Evolutionary conservation across 176 grass and related monocot species (phyloP), one percentile per base, ranked within the genome.

Genomic region (Oryza glumipatula): DNA sequence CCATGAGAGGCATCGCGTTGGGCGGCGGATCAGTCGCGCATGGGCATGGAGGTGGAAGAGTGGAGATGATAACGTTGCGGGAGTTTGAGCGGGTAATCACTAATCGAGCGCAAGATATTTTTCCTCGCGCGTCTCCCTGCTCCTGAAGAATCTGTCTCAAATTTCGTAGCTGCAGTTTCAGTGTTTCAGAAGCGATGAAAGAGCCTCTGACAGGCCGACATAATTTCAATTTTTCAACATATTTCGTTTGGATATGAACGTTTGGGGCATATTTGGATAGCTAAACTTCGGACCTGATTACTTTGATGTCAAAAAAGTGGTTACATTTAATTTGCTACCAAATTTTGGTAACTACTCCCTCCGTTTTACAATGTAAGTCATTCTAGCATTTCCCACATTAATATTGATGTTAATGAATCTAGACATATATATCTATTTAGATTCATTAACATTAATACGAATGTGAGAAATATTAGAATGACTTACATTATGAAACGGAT

Each of bases 1-100:
- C 77, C 84, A 91, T 90, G 81, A 91, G 65, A 79, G 86, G 87
- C 88, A 96, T 91, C 49, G 78, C 2, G 15, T 33, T 44, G 7
- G 46, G 9, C 3, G 64, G 41, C 0, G 48, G 15, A 11, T 56
- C 78, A 80, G 67, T 23, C 58, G 88, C 21, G 73, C 83, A 83
- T 83, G 52, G 79, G 86, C 41, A 58, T 43, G 54, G 38, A 26
- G 44, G 33, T n/a, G 48, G 33, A 4, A 49, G 47, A 58, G 54
- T 70, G 81, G 23, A 44, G 48, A 68, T 71, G 88, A 89, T 81
- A 85, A 83, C 86, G 73, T 51, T 65, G 52, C 30, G 39, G 39
- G 9, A 22, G 21, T 64, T 69, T 38, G 80, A 65, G 73, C 73
- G 73, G 41, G 85, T 22, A 77, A 63, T 32, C 30, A 32, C 30